A percentile compares a stretch with the other conserved stretches of the same genome.
Evolutionary conservation across 176 grass and related monocot species (phyloP).

Genomic region (Rhynchospora tenuis): DNA sequence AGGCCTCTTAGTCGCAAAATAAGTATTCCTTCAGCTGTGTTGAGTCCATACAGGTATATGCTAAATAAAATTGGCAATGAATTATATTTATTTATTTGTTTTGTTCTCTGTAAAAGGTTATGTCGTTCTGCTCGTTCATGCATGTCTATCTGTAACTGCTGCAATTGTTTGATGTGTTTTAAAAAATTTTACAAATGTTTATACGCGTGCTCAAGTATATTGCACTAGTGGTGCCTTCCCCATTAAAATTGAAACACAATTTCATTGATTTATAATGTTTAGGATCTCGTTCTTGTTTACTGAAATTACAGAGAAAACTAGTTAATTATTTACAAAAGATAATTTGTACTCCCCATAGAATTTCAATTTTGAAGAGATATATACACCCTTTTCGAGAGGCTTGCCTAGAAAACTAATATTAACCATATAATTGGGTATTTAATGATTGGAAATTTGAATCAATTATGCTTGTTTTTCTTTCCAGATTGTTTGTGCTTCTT

Average conservation of each 20-base stretch:
- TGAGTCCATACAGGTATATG: constrained; percentile 24
- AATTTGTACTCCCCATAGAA: background rate
- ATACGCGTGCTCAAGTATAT: background rate
- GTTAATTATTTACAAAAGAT: too few relatives aligned
- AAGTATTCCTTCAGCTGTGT: background rate
- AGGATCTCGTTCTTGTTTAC: too few relatives aligned
- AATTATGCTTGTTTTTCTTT: background rate
- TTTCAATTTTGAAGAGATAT: background rate
- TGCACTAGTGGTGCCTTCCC: too few relatives aligned
- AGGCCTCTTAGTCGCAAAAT: constrained; percentile 24
- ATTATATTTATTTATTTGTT: background rate
- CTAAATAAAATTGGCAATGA: background rate
- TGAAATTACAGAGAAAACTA: too few relatives aligned
- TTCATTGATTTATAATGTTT: too few relatives aligned
- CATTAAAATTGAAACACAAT: too few relatives aligned
- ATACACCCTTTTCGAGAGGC: too few relatives aligned
- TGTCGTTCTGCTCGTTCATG: too few relatives aligned
- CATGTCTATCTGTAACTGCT: background rate
- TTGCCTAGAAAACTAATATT: background rate
- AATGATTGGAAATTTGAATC: background rate
- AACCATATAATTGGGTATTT: background rate
- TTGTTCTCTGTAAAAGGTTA: too few relatives aligned
- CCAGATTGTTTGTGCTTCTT: constrained; percentile 77
- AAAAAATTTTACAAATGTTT: background rate
- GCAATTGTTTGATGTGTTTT: background rate